phyloP scores from a whole-genome alignment of 352 stramenopile species.

The Proteromonas lacertae region DNA sequence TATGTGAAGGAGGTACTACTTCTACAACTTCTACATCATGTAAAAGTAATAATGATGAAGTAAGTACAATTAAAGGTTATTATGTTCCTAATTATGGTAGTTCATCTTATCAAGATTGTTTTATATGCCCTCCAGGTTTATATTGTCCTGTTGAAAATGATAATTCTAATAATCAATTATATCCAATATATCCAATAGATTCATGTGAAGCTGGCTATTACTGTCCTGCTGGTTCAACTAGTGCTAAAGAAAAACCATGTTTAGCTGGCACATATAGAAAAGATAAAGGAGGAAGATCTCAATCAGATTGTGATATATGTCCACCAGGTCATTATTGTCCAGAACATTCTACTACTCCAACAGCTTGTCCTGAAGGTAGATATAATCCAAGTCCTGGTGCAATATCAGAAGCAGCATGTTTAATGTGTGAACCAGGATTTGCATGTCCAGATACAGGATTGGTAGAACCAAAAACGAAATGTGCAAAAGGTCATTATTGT shows the following conservation, averaged over 20 bases:
- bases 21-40: conserved; percentile 28
- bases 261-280: conserved; percentile 2
- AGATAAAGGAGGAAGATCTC: background rate
- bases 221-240: too few species aligned
- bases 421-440: conserved; percentile 19
- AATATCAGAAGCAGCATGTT: background rate
- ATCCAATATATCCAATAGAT: conserved; percentile 21
- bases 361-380: conserved; percentile 14
- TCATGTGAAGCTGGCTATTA: too few species aligned
- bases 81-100: too few species aligned
- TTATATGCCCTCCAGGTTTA: conserved; percentile 6
- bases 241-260: conserved; percentile 8
- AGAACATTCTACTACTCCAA: conserved; percentile 30
- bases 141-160: conserved; percentile 7
- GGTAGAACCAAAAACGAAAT: conserved; percentile 1
- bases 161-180: conserved; percentile 11
- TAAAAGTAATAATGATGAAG: conserved; percentile 24
- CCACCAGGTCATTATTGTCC: conserved; percentile 23
- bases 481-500: conserved; percentile 11
- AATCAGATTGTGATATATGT: conserved; percentile 8
- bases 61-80: too few species aligned
- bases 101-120: too few species aligned
- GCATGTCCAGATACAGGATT: conserved; percentile 15
- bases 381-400: conserved; percentile 1
- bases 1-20: conserved; percentile 11